Evolutionary conservation across 116 monocot genomes (phyloP), one percentile per base, ranked within the genome.

Genomic region (Papilionanthe hybrid): DNA sequence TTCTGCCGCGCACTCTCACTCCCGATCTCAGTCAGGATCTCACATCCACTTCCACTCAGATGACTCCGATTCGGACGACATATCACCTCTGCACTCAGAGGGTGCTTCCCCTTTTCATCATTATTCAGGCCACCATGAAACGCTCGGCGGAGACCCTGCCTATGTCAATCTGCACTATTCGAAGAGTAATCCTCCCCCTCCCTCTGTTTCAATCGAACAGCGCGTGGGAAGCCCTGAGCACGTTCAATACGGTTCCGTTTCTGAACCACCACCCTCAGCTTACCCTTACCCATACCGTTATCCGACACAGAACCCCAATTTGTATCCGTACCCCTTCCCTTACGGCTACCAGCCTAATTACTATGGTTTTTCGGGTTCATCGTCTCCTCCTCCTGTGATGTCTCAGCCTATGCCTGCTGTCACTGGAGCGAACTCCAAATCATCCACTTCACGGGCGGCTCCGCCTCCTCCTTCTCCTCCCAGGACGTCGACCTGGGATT

Each of bases 391-490:
- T 6, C 79, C 75, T 27, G 55, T 0, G 58, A 75, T 56, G 43
- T 72, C n/a, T 76, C 83, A 18, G 49, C 72, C 0, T 57, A 47
- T 25, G 55, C 17, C 23, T 79, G 68, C 72, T 73, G 69, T 45
- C n/a, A 42, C 66, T 9, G 56, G 77, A 50, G 49, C 12, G 30
- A 25, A 37, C 76, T 67, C 82, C 75, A 41, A 63, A 57, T 19
- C 77, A 7, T 80, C 86, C 5, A 67, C 89, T 7, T 83, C 92
- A 0, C 66, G 55, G 44, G 67, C 83, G 28, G 82, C 88, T 2
- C 98, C 90, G 6, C 87, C 93, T 3, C 91, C 91, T 4, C 99
- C 99, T 1, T 84, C 93, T n/a, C 90, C 99, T 18, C 99, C 92
- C 4, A 84, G 76, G 75, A 69, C 79, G 3, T 93, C 95, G 1